phyloP scores from a whole-genome alignment of 192 early-diverging fungal genomes.

The Backusella psychrophila region DNA sequence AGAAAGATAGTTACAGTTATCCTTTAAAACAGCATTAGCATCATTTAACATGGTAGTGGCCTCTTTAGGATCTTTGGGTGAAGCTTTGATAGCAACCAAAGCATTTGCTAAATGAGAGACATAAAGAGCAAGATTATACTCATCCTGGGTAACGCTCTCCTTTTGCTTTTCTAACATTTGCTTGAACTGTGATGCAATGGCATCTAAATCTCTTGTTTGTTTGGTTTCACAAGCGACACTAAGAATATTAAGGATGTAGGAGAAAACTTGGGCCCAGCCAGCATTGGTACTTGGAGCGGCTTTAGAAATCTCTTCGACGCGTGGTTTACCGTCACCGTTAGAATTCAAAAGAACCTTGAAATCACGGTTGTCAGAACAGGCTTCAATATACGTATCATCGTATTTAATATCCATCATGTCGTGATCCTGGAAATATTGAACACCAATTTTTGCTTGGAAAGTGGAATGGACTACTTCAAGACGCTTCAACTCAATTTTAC shows the following conservation, averaged over 20 bases:
- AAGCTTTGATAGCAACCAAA: conserved; percentile 8
- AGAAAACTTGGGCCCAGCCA: conserved; percentile 3
- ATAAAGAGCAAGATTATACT: conserved; percentile 10
- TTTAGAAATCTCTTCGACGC: conserved; percentile 41
- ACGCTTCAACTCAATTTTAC: conserved; percentile 62
- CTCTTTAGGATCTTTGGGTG: conserved; percentile 7
- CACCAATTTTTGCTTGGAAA: conserved; percentile 43
- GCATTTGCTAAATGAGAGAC: conserved; percentile 17
- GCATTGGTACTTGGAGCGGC: conserved; percentile 37
- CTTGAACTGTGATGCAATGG: conserved; percentile 14
- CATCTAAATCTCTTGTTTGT: background rate
- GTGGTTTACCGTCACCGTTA: conserved; percentile 30
- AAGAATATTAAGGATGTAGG: conserved; percentile 37
- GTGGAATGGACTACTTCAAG: conserved; percentile 56
- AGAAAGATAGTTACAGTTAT: conserved; percentile 3
- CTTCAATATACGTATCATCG: conserved; percentile 45
- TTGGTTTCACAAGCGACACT: conserved; percentile 27
- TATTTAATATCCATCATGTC: conserved; percentile 53
- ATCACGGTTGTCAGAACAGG: conserved; percentile 73
- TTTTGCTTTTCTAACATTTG: background rate
- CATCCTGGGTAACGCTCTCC: conserved; percentile 4
- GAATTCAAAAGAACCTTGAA: conserved; percentile 61
- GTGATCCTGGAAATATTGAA: conserved; percentile 54
- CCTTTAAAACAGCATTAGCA: background rate
- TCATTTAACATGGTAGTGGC: background rate